Evolutionary conservation across 1,284 basidiomycete species (phyloP).

Genomic region (Ganoderma lucidum): DNA sequence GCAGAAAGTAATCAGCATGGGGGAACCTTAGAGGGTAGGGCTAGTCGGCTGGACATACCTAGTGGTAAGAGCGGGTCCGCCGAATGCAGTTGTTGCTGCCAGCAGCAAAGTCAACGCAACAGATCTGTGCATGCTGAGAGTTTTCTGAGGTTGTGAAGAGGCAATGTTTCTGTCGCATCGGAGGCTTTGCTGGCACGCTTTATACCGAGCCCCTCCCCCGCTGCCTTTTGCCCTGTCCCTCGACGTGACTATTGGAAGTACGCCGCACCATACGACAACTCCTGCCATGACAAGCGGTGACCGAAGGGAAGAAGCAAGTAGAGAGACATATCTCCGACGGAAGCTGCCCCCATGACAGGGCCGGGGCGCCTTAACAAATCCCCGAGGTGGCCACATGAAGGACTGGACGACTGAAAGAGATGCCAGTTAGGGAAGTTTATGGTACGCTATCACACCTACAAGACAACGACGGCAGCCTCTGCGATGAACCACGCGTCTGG

Average conservation of each 20-base stretch:
- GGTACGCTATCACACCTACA: not conserved
- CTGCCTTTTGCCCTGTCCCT: not conserved
- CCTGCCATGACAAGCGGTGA: not conserved
- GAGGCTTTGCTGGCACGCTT: not conserved
- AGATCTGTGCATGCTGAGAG: not conserved
- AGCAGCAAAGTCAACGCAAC: not conserved
- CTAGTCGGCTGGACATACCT: not conserved
- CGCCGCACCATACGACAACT: not conserved
- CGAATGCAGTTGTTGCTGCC: not conserved
- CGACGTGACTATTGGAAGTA: not conserved
- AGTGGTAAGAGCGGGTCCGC: not conserved
- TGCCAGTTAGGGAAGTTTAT: not conserved
- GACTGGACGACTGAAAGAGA: not conserved
- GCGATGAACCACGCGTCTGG: not conserved
- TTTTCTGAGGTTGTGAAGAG: not conserved
- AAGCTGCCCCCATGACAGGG: conserved; percentile 16
- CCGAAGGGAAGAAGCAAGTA: conserved; percentile 8
- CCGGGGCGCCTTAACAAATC: not conserved
- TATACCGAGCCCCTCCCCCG: not conserved
- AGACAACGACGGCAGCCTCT: not conserved
- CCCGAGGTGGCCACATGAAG: not conserved
- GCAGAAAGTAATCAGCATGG: not conserved
- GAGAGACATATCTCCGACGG: conserved; percentile 18
- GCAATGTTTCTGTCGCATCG: not conserved
- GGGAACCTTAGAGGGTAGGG: not conserved